These are phyloP conservation scores for Adansonia madagascariensis DNA, from an alignment of 441 rosid genomes.

Conservation along the genomic window DNA sequence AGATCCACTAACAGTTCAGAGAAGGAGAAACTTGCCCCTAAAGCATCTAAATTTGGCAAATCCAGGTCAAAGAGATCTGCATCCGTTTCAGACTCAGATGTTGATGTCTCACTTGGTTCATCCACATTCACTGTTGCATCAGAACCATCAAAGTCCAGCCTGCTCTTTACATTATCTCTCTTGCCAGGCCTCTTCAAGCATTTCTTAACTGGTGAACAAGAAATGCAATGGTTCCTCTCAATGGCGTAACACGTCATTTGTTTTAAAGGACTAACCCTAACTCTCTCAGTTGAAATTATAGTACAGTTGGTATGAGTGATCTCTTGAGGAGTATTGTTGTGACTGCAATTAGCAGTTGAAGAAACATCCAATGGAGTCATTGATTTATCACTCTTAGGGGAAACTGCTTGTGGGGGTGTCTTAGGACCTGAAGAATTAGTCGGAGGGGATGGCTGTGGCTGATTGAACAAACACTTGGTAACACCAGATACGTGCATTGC, in stretches of 20 bases:
- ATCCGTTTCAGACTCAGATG: slow-evolving; percentile 70
- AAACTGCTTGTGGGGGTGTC: slow-evolving; percentile 65
- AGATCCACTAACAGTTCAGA: slow-evolving; percentile 73
- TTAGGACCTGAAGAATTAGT: slow-evolving; percentile 50
- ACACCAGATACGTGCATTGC: slow-evolving; percentile 51
- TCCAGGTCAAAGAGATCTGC: slow-evolving; percentile 62
- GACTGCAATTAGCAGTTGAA: slow-evolving; percentile 40
- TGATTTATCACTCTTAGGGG: slow-evolving; percentile 45
- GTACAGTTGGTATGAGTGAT: slow-evolving; percentile 71
- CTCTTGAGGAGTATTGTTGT: slow-evolving; percentile 44
- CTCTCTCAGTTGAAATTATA: slow-evolving; percentile 64
- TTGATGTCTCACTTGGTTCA: slow-evolving; percentile 42
- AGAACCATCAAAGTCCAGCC: slow-evolving; percentile 70
- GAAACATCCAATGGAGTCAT: slow-evolving; percentile 40
- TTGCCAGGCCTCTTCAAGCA: slow-evolving; percentile 43
- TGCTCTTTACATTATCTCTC: slow-evolving; percentile 70
- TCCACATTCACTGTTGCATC: slow-evolving; percentile 38
- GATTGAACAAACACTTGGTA: slow-evolving; percentile 69
- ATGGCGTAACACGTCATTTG: slow-evolving; percentile 54
- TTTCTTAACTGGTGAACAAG: slow-evolving; percentile 61
- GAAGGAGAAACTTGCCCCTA: slow-evolving; percentile 69
- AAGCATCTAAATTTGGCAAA: slow-evolving; percentile 62
- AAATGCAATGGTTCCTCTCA: slow-evolving; percentile 64
- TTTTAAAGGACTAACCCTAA: slow-evolving; percentile 76
- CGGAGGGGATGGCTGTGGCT: slow-evolving; percentile 42